These are phyloP conservation scores for Leccinum solheimii DNA, from an alignment of 1,284 basidiomycete genomes.

Conservation along the genomic window DNA sequence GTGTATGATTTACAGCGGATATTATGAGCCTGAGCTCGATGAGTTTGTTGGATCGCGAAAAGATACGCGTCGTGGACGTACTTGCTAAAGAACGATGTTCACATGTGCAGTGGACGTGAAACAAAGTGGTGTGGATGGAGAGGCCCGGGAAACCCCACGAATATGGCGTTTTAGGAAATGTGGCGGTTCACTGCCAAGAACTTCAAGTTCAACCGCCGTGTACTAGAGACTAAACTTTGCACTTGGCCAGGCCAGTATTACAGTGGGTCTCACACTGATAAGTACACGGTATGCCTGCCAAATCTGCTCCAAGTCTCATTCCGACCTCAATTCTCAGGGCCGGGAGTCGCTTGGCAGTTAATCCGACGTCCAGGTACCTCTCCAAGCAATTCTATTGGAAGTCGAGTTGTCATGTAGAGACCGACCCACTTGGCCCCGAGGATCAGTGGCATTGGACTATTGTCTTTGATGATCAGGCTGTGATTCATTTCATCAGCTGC, in stretches of 20 bases:
- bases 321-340: background rate
- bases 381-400: background rate
- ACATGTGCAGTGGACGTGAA: constrained; percentile 5
- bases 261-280: too few species aligned
- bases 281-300: background rate
- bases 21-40: background rate
- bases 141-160: constrained; percentile 14
- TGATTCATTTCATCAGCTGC: background rate
- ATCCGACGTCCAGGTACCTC: background rate
- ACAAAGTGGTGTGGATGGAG: background rate
- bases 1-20: constrained; percentile 1
- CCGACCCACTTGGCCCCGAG: background rate
- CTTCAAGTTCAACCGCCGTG: too few species aligned
- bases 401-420: background rate
- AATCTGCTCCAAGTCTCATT: background rate
- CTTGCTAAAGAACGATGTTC: constrained; percentile 9
- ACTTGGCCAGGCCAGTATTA: too few species aligned
- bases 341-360: too few species aligned
- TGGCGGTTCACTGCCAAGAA: constrained; percentile 13
- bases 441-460: background rate
- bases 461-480: background rate
- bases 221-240: too few species aligned
- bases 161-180: constrained; percentile 21
- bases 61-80: constrained; percentile 15
- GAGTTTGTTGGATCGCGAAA: background rate